Evolutionary conservation across 1,284 basidiomycete genomes (phyloP), one percentile per base, ranked within the genome.

Genomic region (Hypsizygus ulmarius): DNA sequence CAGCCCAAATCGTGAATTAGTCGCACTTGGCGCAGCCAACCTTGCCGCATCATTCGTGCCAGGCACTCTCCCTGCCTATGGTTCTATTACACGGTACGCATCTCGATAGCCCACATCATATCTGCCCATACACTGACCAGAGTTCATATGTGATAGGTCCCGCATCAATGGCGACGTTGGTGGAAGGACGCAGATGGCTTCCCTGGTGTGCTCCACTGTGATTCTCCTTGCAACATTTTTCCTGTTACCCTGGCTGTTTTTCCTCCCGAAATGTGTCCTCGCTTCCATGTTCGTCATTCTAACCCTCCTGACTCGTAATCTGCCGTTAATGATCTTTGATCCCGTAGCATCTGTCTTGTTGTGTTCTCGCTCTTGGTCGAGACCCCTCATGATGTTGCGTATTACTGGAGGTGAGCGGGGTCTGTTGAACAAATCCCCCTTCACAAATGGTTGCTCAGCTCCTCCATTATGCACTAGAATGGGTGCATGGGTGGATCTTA

Each of bases 1-100:
- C 58, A 90, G 87, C 55, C 92, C 94, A 0, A 97, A 97, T 63
- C 83, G 94, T 32, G 94, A 97, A 64, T 74, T 94, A 2, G 91
- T 93, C 34, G 91, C 91, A 0, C 70, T 94, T n/a, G 86, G 91
- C 39, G 82, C 87, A 10, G 82, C 84, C 3, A 97, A 97, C 64
- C 71, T 97, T 18, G 77, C 72, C 2, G 83, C 77, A 0, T 87
- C 90, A 0, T 87, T 93, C 59, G 70, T 96, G 46, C 88, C 90
- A 3, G 93, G 93, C 1, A 87, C 88, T 0, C 72, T 97, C 3
- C 92, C 93, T 1, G 90, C 91, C 0, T 95, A 85, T 62, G 93
- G 93, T 1, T 90, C 88, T 1, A 92, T 96, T 53, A 93, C 94
- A 0, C 76, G 88, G 84, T 84, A 47, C 38, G 50, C 39, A 0